Percentiles rank a stretch among this genome's conserved stretches.
Conservation (phyloP, 768 basidiomycete genomes). For the Porpolomopsis calyptriformis region DNA sequence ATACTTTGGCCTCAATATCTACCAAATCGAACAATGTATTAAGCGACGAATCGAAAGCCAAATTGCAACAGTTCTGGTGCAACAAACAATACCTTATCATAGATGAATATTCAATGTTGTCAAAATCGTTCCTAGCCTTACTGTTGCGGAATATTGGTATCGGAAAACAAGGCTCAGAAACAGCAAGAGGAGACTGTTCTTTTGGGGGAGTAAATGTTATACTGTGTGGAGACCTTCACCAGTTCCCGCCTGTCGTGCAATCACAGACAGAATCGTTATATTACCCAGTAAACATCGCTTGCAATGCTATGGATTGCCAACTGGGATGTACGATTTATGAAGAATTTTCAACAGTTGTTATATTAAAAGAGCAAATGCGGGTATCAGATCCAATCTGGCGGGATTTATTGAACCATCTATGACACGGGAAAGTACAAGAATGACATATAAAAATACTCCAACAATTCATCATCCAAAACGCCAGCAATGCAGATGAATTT, state of each 20-base stretch:
- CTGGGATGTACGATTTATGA: slow-evolving; percentile 17
- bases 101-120: slow-evolving; percentile 7
- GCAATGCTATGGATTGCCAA: not conserved
- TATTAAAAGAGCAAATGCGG: slow-evolving; percentile 24
- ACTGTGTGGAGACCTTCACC: slow-evolving; percentile 24
- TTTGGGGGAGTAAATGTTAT: slow-evolving; percentile 22
- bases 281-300: not conserved
- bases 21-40: no score
- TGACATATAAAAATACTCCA: slow-evolving; percentile 19
- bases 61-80: not conserved
- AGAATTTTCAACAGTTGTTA: slow-evolving; percentile 21
- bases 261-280: not conserved
- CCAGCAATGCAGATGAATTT: slow-evolving; percentile 11
- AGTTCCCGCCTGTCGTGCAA: slow-evolving; percentile 18
- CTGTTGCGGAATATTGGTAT: not conserved
- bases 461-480: slow-evolving; percentile 13
- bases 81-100: slow-evolving; percentile 4
- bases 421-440: slow-evolving; percentile 15
- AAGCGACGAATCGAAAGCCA: not conserved
- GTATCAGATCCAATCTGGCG: slow-evolving; percentile 22
- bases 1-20: not conserved
- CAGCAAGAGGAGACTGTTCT: not conserved
- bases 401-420: slow-evolving; percentile 17
- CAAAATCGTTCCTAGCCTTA: not conserved
- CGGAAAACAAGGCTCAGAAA: not conserved